These are phyloP conservation scores for Cytospora chrysosperma DNA, from an alignment of 2,329 filamentous ascomycete genomes.

Conservation along the genomic window DNA sequence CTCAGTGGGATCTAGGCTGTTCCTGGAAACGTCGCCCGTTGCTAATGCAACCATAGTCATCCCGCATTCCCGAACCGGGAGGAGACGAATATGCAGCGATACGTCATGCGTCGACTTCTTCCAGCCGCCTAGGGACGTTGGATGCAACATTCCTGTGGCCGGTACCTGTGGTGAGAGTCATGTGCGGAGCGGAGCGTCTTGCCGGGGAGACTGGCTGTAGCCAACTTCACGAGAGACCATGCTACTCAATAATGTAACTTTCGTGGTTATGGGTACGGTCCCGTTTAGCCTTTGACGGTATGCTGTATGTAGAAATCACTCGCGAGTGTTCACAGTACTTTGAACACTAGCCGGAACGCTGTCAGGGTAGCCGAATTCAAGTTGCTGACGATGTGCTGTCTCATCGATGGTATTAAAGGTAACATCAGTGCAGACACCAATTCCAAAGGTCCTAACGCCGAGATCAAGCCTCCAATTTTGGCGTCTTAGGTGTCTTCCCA, in stretches of 20 bases:
- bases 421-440: too few relatives aligned
- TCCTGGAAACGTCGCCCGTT: not conserved
- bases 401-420: too few relatives aligned
- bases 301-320: too few relatives aligned
- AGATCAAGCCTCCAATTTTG: conserved; percentile 17
- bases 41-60: not conserved
- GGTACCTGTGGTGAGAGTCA: not conserved
- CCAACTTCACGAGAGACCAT: not conserved
- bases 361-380: too few relatives aligned
- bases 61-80: not conserved
- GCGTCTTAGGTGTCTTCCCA: conserved; percentile 4
- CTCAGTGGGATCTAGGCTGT: not conserved
- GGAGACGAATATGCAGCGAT: not conserved
- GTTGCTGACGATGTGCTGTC: too few relatives aligned
- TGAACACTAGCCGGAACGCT: too few relatives aligned
- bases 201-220: not conserved
- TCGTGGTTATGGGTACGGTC: too few relatives aligned
- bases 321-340: too few relatives aligned
- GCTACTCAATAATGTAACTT: not conserved
- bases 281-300: too few relatives aligned
- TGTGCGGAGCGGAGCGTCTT: not conserved
- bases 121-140: not conserved
- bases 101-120: not conserved
- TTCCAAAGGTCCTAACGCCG: too few relatives aligned
- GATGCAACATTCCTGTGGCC: not conserved